Percentiles rank a stretch among this genome's conserved stretches.
These are phyloP conservation scores for Lodderomyces pseudojiufengensis DNA, from an alignment of 1,139 yeast genomes.

Conservation along the genomic window DNA sequence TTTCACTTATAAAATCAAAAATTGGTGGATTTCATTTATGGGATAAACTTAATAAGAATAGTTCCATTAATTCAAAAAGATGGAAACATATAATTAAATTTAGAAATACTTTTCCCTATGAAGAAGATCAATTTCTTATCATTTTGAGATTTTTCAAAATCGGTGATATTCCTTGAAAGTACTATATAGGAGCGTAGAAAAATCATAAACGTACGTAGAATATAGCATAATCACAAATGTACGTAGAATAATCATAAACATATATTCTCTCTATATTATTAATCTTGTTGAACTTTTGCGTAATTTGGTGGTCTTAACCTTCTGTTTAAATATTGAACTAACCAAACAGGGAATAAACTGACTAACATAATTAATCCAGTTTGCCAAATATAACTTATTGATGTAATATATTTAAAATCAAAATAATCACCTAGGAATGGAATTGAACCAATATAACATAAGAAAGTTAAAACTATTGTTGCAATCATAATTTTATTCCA, in stretches of 20 bases:
- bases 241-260: neutral
- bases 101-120: slow-evolving; percentile 37
- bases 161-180: slow-evolving; percentile 9
- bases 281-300: slow-evolving; percentile 88
- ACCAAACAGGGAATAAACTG: slow-evolving; percentile 88
- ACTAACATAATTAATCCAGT: slow-evolving; percentile 57
- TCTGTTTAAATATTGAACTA: slow-evolving; percentile 69
- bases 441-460: slow-evolving; percentile 64
- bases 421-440: slow-evolving; percentile 86
- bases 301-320: slow-evolving; percentile 88
- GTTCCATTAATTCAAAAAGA: slow-evolving; percentile 41
- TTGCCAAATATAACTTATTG: slow-evolving; percentile 68
- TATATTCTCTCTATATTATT: slow-evolving; percentile 4
- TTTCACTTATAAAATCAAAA: slow-evolving; percentile 18
- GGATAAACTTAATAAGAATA: slow-evolving; percentile 38
- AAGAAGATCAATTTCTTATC: slow-evolving; percentile 42
- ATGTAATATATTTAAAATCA: slow-evolving; percentile 60
- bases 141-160: slow-evolving; percentile 35
- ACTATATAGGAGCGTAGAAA: neutral
- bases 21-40: slow-evolving; percentile 46
- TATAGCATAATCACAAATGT: too few relatives aligned
- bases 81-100: slow-evolving; percentile 46
- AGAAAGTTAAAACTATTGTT: slow-evolving; percentile 67
- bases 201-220: too few relatives aligned
- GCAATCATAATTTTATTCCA: slow-evolving; percentile 82